phyloP scores from a whole-genome alignment of 208 protist species.

The Crithidia bombi region DNA sequence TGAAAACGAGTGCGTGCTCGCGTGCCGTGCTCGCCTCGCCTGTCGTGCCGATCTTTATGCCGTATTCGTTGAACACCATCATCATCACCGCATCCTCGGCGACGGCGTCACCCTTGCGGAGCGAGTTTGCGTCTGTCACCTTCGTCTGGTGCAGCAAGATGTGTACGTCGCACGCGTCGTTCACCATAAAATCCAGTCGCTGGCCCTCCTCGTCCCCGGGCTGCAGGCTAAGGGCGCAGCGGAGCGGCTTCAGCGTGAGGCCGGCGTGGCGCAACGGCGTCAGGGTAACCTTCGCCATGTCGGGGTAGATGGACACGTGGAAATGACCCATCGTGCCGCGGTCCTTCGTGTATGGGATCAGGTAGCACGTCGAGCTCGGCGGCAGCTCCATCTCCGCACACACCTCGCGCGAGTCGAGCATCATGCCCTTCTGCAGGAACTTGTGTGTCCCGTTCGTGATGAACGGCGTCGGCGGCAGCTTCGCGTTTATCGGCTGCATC shows the following conservation, averaged over 20 bases:
- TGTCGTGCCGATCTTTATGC: slow-evolving; percentile 63
- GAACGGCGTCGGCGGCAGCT: slow-evolving; percentile 69
- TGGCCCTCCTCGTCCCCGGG: slow-evolving; percentile 39
- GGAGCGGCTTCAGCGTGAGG: slow-evolving; percentile 59
- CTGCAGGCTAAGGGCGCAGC: slow-evolving; percentile 34
- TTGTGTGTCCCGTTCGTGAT: slow-evolving; percentile 76
- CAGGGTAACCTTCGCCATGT: slow-evolving; percentile 76
- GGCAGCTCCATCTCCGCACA: slow-evolving; percentile 81
- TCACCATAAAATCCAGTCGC: slow-evolving; percentile 71
- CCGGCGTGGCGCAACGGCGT: slow-evolving; percentile 73
- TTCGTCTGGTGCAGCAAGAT: slow-evolving; percentile 77
- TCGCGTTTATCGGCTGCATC: slow-evolving; percentile 66
- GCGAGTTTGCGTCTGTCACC: slow-evolving; percentile 38
- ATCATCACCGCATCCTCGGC: slow-evolving; percentile 63
- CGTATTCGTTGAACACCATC: slow-evolving; percentile 73
- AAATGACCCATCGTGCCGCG: slow-evolving; percentile 71
- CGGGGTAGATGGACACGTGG: slow-evolving; percentile 83
- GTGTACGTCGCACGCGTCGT: slow-evolving; percentile 78
- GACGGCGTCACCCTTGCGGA: slow-evolving; percentile 56
- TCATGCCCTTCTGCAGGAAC: slow-evolving; percentile 83
- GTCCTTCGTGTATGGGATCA: slow-evolving; percentile 84
- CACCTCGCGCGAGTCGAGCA: slow-evolving; percentile 81
- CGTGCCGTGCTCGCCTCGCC: slow-evolving; percentile 66
- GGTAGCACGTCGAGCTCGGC: slow-evolving; percentile 75
- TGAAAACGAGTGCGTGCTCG: slow-evolving; percentile 80